phyloP scores from a whole-genome alignment of 352 stramenopile genomes.

The Blastocystis sp. region DNA sequence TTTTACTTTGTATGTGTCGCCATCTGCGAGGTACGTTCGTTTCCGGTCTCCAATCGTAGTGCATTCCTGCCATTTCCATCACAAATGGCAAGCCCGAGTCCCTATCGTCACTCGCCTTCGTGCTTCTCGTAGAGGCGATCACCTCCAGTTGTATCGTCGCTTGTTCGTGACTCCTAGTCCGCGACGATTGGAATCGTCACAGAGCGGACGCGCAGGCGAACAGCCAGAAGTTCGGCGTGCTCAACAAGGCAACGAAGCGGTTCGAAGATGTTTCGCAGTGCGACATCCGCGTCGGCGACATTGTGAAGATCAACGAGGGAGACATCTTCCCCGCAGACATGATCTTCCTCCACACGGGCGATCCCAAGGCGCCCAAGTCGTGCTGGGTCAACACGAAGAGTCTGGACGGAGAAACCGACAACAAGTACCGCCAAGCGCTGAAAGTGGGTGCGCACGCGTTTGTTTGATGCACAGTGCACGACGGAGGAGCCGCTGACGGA shows the following conservation, averaged over 20 bases:
- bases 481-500: constrained; percentile 22
- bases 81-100: constrained; percentile 82
- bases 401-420: constrained; percentile 87
- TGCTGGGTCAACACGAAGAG: constrained; percentile 89
- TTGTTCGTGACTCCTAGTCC: constrained; percentile 79
- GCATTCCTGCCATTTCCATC: constrained; percentile 84
- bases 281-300: constrained; percentile 80
- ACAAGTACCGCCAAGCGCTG: constrained; percentile 77
- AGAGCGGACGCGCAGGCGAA: constrained; percentile 76
- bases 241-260: constrained; percentile 77
- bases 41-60: constrained; percentile 72
- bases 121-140: constrained; percentile 83
- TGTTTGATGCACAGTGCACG: neutral
- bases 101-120: constrained; percentile 82
- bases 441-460: constrained; percentile 69
- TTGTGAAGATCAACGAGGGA: constrained; percentile 83
- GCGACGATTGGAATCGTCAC: constrained; percentile 77
- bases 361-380: constrained; percentile 75
- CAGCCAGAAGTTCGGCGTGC: constrained; percentile 6
- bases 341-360: constrained; percentile 82
- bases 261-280: constrained; percentile 81
- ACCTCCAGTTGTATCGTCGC: constrained; percentile 73
- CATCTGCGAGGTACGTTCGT: constrained; percentile 8
- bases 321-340: constrained; percentile 87
- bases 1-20: constrained; percentile 60